Evolutionary conservation across 1,139 yeast species (phyloP).

Genomic region (Diutina neorugosa): DNA sequence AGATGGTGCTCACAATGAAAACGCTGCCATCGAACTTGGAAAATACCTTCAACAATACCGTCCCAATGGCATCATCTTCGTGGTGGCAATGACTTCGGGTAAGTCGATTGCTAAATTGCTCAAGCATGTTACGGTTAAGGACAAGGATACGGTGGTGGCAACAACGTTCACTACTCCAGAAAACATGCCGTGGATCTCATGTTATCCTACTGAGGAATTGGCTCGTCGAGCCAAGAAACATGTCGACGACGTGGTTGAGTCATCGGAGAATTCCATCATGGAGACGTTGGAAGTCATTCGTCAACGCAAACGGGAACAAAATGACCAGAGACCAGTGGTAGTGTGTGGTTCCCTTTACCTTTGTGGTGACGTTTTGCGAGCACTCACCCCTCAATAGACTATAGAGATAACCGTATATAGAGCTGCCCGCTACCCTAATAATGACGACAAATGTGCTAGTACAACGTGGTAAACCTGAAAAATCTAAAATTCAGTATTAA

Average conservation of each 20-base stretch:
- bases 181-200: constrained; percentile 85
- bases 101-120: constrained; percentile 47
- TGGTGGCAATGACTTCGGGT: constrained; percentile 68
- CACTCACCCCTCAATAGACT: neutral
- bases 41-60: constrained; percentile 15
- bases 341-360: constrained; percentile 75
- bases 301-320: constrained; percentile 8
- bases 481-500: no score
- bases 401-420: no score
- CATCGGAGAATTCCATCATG: constrained; percentile 12
- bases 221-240: constrained; percentile 18
- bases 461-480: no score
- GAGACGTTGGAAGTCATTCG: constrained; percentile 10
- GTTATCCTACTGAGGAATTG: constrained; percentile 31
- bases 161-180: constrained; percentile 61
- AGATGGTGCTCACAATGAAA: constrained; percentile 91
- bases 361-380: constrained; percentile 38
- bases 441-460: no score
- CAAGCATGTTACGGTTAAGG: constrained; percentile 30
- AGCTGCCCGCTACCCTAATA: no score
- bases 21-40: constrained; percentile 64
- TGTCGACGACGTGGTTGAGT: constrained; percentile 9
- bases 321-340: constrained; percentile 29
- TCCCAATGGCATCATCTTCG: constrained; percentile 35
- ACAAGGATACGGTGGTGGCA: constrained; percentile 44